Base-by-base conservation (phyloP, 192 early-diverging fungal genomes). In the Rhizophagus prolifer region DNA sequence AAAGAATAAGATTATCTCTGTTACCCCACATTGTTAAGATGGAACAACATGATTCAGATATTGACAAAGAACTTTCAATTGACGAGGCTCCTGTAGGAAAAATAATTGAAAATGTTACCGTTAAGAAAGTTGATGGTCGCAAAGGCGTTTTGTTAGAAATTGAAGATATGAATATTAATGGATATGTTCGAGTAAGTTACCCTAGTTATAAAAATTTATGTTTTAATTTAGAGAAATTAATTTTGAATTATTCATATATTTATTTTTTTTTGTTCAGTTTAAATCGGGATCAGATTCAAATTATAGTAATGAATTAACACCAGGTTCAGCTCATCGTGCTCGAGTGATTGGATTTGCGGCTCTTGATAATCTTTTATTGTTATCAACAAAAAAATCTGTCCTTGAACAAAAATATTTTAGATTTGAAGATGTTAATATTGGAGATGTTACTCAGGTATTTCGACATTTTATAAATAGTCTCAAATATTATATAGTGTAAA, bases 341-440 rank as follows among this genome's bases (percentile, higher is more conserved):
- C 89, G 96, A 71, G 91, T 98, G 7, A 78, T 95, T 38, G 90
- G 90, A 14, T 93, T 92, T 79, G 92, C 94, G 59, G 85, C 90
- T 61, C 88, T 92, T 10, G 94, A 94, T 76, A 89, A 89, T 28
- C 54, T 95, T 2, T 79, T 94, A n/a, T 87, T 88, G 36, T 79
- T 96, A 38, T 91, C 92, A 44, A 86, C 95, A 30, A 87, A 95
- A 78, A 80, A 86, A 21, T 89, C 87, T 30, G 82, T 94, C 6
- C 75, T 98, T 23, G 83, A 89, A 25, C 88, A 94, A 74, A 79
- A 86, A 50, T 93, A 90, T 81, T 78, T 98, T 21, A 85, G 89
- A 13, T 74, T 89, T 25, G 77, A 83, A 14, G 95, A 97, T 75
- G 82, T 95, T 30, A 79, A 88, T 72, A 76, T 87, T 44, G 94